phyloP scores from a whole-genome alignment of 2,329 filamentous ascomycete genomes.

The Madurella fahalii region DNA sequence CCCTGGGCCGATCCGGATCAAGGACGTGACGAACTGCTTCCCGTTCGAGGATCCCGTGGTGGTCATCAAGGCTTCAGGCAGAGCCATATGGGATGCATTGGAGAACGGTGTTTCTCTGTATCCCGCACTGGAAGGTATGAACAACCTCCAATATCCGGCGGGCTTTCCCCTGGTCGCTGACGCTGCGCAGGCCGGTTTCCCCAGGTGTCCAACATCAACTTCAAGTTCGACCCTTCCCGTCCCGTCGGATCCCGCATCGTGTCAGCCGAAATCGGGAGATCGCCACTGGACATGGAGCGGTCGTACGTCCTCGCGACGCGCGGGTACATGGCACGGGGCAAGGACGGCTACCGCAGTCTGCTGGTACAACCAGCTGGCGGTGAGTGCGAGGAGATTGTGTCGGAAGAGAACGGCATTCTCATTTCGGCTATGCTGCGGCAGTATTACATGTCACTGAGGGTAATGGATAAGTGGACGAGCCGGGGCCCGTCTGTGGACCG shows the following conservation, averaged over 20 bases:
- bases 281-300: constrained; percentile 57
- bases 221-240: constrained; percentile 64
- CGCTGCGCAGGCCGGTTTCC: constrained; percentile 59
- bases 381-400: constrained; percentile 70
- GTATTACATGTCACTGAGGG: constrained; percentile 83
- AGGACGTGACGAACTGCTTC: constrained; percentile 84
- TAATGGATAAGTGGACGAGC: constrained; percentile 73
- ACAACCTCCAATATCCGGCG: not conserved
- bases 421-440: constrained; percentile 84
- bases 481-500: constrained; percentile 59
- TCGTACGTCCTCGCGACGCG: constrained; percentile 73
- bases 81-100: constrained; percentile 70
- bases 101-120: constrained; percentile 80
- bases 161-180: not conserved
- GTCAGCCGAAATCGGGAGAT: constrained; percentile 56
- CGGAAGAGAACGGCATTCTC: constrained; percentile 81
- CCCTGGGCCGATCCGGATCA: constrained; percentile 70
- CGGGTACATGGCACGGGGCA: constrained; percentile 85
- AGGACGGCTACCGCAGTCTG: constrained; percentile 76
- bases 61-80: constrained; percentile 66
- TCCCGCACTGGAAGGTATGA: constrained; percentile 69
- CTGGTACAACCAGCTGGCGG: constrained; percentile 75
- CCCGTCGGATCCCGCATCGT: constrained; percentile 60
- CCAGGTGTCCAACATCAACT: constrained; percentile 79
- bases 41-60: constrained; percentile 90